Evolutionary conservation across 371 early-diverging fungal genomes (phyloP).

Genomic region (Syncephalastrum sp.): DNA sequence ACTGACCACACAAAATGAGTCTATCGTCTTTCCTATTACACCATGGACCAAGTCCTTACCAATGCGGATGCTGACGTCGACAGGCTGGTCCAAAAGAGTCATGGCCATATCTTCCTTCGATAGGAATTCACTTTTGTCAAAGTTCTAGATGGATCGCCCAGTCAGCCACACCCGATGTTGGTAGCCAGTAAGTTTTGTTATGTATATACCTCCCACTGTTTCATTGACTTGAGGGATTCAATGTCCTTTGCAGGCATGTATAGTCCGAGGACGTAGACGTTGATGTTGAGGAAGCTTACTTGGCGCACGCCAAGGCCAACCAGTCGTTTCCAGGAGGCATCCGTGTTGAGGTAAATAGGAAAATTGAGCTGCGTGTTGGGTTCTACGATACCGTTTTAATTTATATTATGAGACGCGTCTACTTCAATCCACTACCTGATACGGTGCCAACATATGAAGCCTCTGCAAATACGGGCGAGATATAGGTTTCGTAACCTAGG

Average conservation of each 20-base stretch:
- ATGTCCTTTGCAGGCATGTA: constrained; percentile 57
- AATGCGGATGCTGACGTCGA: constrained; percentile 46
- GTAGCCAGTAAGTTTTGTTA: neutral
- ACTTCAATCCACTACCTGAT: constrained; percentile 20
- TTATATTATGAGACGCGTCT: neutral
- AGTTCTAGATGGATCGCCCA: constrained; percentile 19
- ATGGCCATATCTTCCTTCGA: constrained; percentile 29
- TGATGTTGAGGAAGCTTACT: constrained; percentile 67
- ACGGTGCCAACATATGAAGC: constrained; percentile 33
- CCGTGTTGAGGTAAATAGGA: constrained; percentile 34
- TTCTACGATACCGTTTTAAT: constrained; percentile 18
- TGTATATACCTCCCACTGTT: constrained; percentile 39
- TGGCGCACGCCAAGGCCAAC: constrained; percentile 69
- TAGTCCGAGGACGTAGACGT: constrained; percentile 66
- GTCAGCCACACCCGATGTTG: neutral
- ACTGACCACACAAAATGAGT: constrained; percentile 19
- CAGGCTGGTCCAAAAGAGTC: constrained; percentile 39
- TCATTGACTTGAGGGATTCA: constrained; percentile 17
- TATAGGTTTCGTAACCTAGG: constrained; percentile 3
- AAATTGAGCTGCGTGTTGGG: constrained; percentile 34
- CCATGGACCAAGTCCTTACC: constrained; percentile 17
- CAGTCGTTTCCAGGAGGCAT: constrained; percentile 42
- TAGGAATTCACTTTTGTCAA: constrained; percentile 37
- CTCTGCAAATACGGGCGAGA: constrained; percentile 19
- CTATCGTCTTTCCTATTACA: neutral